phyloP scores from a whole-genome alignment of 2,329 filamentous ascomycete genomes.

The Blastomyces emzantsi region DNA sequence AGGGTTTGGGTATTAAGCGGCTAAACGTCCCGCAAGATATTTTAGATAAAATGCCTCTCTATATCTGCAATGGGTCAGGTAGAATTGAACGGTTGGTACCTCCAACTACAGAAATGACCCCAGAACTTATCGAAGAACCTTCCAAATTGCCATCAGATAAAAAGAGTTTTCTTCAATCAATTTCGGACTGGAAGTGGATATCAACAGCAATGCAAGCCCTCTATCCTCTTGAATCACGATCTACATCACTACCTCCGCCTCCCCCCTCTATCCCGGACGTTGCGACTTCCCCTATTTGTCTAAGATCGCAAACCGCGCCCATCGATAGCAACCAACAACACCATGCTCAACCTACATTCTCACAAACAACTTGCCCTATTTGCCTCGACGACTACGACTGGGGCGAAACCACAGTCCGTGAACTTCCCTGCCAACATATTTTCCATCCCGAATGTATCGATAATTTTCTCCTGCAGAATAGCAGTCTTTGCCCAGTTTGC shows the following conservation, averaged over 20 bases:
- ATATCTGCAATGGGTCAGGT: slow-evolving; percentile 52
- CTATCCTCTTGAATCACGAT: background rate
- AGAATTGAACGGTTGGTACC: slow-evolving; percentile 4
- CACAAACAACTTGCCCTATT: slow-evolving; percentile 80
- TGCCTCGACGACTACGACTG: slow-evolving; percentile 74
- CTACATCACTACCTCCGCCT: background rate
- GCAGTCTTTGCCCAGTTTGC: slow-evolving; percentile 84
- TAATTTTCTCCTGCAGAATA: slow-evolving; percentile 65
- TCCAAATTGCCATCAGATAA: background rate
- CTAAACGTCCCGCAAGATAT: slow-evolving; percentile 65
- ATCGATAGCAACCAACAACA: background rate
- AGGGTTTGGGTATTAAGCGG: slow-evolving; percentile 74
- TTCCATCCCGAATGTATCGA: slow-evolving; percentile 93
- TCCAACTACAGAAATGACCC: background rate
- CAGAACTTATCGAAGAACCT: background rate
- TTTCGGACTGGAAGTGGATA: background rate
- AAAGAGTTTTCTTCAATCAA: background rate
- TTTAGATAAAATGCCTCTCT: slow-evolving; percentile 66
- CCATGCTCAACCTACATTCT: slow-evolving; percentile 33
- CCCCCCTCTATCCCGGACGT: background rate
- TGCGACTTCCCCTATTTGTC: background rate
- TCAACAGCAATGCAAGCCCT: background rate
- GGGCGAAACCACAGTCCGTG: slow-evolving; percentile 62
- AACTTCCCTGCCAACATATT: slow-evolving; percentile 83
- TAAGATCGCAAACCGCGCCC: background rate